A percentile compares a stretch with the other conserved stretches of the same genome.
Evolutionary conservation across 306 rosid genomes (phyloP).

Genomic region (Echinosophora koreensis): DNA sequence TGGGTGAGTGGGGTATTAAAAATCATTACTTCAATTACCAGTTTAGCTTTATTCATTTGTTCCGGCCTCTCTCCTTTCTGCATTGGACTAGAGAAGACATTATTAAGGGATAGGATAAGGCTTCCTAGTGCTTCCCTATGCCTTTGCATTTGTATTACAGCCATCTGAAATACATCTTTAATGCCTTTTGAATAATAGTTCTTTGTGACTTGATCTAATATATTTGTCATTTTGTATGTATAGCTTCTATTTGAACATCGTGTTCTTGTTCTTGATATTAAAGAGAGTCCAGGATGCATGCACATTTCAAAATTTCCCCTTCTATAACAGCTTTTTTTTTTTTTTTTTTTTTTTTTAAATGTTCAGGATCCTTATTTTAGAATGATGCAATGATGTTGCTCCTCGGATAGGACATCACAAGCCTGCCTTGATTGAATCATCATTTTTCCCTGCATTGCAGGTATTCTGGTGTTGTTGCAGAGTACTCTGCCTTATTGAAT

Average conservation of each 20-base stretch:
- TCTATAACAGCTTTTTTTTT: conserved; percentile 24
- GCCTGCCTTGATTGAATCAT: conserved; percentile 90
- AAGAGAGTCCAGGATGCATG: conserved; percentile 17
- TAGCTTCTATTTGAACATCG: background rate
- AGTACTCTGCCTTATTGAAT: background rate
- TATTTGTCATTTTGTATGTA: background rate
- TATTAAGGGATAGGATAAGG: background rate
- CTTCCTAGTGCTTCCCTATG: background rate
- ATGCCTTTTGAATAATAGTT: conserved; percentile 4
- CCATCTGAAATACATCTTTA: conserved; percentile 4
- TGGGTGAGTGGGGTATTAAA: background rate
- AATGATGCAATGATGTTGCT: conserved; percentile 99
- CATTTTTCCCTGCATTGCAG: conserved; percentile 95
- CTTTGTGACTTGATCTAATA: background rate
- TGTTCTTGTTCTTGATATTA: background rate
- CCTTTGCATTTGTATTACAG: conserved; percentile 10
- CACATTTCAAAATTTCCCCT: conserved; percentile 22
- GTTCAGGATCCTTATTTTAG: conserved; percentile 94
- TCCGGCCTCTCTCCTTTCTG: background rate
- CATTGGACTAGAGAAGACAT: background rate
- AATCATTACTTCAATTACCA: background rate
- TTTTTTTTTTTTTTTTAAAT: conserved; percentile 47
- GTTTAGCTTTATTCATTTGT: background rate
- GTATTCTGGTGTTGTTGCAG: conserved; percentile 53
- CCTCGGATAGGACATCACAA: conserved; percentile 81